Percentiles rank a stretch among this genome's conserved stretches.
These are phyloP conservation scores for Cryptococcus amylolentus DNA, from an alignment of 1,284 basidiomycete genomes.

Conservation along the genomic window DNA sequence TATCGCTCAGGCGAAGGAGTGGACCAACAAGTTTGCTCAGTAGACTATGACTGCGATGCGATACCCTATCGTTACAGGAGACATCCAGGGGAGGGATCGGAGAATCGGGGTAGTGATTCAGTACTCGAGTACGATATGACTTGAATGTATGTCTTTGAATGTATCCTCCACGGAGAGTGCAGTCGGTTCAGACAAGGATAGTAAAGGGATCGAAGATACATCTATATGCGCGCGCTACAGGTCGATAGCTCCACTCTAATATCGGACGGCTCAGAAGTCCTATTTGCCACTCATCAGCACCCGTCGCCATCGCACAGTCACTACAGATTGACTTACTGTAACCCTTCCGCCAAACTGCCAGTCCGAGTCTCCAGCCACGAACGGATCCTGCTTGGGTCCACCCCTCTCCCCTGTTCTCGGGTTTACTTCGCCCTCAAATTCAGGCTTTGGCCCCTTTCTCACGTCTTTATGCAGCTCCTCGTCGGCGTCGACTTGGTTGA, in stretches of 20 bases:
- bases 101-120: too few relatives aligned
- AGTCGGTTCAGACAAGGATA: too few relatives aligned
- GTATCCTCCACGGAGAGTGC: too few relatives aligned
- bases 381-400: slow-evolving; percentile 57
- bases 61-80: too few relatives aligned
- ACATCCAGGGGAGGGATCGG: too few relatives aligned
- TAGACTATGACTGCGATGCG: slow-evolving; percentile 4
- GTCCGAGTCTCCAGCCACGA: slow-evolving; percentile 46
- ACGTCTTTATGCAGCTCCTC: slow-evolving; percentile 56
- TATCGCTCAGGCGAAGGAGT: slow-evolving; percentile 81
- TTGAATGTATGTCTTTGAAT: too few relatives aligned
- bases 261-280: slow-evolving; percentile 6
- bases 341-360: slow-evolving; percentile 51
- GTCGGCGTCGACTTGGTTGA: slow-evolving; percentile 37
- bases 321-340: slow-evolving; percentile 36
- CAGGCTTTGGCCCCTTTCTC: slow-evolving; percentile 50
- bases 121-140: too few relatives aligned
- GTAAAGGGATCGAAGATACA: too few relatives aligned
- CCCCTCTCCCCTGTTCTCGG: slow-evolving; percentile 57
- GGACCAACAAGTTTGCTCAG: slow-evolving; percentile 79
- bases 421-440: slow-evolving; percentile 57
- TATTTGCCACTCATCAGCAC: slow-evolving; percentile 1
- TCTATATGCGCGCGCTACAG: too few relatives aligned
- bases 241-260: not conserved
- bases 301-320: not conserved